Evolutionary conservation across 306 rosid species (phyloP).

Genomic region (Cucurbita argyrosperma): DNA sequence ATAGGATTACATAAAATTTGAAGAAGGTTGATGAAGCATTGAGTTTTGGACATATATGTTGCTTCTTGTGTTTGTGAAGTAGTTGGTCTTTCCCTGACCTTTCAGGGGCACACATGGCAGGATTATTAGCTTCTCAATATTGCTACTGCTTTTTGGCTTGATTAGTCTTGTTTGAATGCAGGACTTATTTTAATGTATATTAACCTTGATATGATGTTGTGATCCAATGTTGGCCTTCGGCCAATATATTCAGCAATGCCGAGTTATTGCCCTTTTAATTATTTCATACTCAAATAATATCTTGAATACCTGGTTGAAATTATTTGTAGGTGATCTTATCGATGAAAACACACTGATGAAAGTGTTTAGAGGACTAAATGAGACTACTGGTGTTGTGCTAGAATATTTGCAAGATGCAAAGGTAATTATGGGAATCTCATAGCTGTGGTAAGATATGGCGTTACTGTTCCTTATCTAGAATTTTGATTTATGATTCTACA

Average conservation of each 20-base stretch:
- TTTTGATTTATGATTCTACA: constrained; percentile 23
- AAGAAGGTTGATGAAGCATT: background rate
- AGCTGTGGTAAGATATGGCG: constrained; percentile 4
- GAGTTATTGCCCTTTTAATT: background rate
- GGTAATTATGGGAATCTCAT: constrained; percentile 29
- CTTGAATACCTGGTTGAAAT: background rate
- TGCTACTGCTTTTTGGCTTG: background rate
- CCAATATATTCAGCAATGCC: background rate
- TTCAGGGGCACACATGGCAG: background rate
- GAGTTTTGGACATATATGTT: background rate
- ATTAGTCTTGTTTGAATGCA: background rate
- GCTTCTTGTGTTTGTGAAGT: background rate
- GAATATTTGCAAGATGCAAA: constrained; percentile 86
- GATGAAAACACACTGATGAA: constrained; percentile 39
- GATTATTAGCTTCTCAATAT: background rate
- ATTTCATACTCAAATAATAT: background rate
- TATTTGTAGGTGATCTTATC: constrained; percentile 32
- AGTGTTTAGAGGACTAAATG: constrained; percentile 63
- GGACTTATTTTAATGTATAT: background rate
- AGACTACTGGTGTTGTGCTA: constrained; percentile 57
- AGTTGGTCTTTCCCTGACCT: background rate
- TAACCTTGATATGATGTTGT: background rate
- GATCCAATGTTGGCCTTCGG: background rate
- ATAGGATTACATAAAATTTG: background rate
- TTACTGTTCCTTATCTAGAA: constrained; percentile 3